These are phyloP conservation scores for Cyberlindnera xishuangbannaensis DNA, from an alignment of 805 yeast genomes.

Conservation along the genomic window DNA sequence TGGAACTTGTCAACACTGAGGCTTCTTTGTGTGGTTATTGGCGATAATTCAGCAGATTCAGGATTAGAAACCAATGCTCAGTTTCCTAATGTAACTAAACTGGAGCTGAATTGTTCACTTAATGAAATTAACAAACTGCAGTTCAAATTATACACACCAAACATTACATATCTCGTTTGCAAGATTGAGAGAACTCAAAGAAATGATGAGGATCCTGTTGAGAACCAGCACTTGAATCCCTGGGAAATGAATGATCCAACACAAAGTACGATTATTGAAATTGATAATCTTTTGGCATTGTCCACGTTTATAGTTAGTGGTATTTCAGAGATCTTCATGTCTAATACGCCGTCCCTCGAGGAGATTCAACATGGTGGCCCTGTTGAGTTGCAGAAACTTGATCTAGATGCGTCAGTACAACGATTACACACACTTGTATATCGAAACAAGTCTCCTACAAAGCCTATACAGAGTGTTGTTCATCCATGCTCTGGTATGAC, in stretches of 20 bases:
- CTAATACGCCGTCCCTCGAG: conserved; percentile 2
- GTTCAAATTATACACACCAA: conserved; percentile 3
- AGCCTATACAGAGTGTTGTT: conserved; percentile 11
- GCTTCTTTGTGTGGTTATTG: conserved; percentile 1
- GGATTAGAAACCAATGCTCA: background rate
- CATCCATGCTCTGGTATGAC: conserved; percentile 5
- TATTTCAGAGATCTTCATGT: conserved; percentile 1
- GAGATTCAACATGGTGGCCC: conserved; percentile 12
- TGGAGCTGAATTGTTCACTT: conserved; percentile 4
- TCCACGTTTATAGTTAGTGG: conserved; percentile 5
- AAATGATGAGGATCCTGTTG: background rate
- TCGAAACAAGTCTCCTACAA: background rate
- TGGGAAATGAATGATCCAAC: conserved; percentile 1
- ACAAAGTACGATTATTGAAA: background rate
- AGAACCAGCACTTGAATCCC: background rate
- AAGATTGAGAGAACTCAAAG: conserved; percentile 1
- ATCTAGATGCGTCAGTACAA: conserved; percentile 8
- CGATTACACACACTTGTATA: conserved; percentile 6
- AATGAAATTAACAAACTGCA: background rate
- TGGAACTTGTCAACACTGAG: conserved; percentile 1
- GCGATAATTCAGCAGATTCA: background rate
- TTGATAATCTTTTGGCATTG: conserved; percentile 1
- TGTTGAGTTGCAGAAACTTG: conserved; percentile 8
- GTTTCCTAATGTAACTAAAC: conserved; percentile 2
- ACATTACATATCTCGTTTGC: conserved; percentile 3